Evolutionary conservation across 2,329 filamentous ascomycete genomes (phyloP), one percentile per base, ranked within the genome.

Genomic region (Botrytis tulipae): DNA sequence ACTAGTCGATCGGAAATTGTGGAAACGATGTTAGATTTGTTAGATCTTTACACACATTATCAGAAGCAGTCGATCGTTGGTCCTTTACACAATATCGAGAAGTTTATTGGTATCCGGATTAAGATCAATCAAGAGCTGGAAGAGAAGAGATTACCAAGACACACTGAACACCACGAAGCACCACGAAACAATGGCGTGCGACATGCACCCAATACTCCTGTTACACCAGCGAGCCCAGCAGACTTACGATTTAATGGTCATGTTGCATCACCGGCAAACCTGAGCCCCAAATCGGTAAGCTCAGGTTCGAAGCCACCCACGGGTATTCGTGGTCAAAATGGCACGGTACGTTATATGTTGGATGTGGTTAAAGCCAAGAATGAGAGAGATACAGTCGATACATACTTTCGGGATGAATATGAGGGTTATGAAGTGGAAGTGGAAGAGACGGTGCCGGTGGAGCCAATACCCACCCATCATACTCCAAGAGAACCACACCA

Each of bases 31-130:
- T 89, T 98, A 57, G 96, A 98, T 80, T 86, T 98, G 0, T 87
- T 98, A 40, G 95, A 99, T 80, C 87, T 98, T 4, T 98, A 98
- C 82, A 96, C 94, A 0, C 93, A 97, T 80, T 92, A 97, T 80
- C 89, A 90, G 72, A 88, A 89, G 77, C 86, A 87, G 70, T 97
- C 94, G 48, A 89, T 91, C 69, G 85, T 97, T 32, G 95, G 94
- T 10, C 85, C 88, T 25, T 85, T 88, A 66, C 92, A 93, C 82
- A 88, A 91, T 65, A 86, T 95, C 61, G 91, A 95, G 77, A 88
- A 87, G 71, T 95, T 97, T 81, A 93, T 98, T 80, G 89, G 92
- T 76, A 90, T 97, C 78, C 93, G 96, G 80, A 97, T 98, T 76
- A 87, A 89, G 37, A 86, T 98, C 75, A 98, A 98, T 82, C 89